phyloP scores from a whole-genome alignment of 768 basidiomycete species.

The Phylloporus sp. region DNA sequence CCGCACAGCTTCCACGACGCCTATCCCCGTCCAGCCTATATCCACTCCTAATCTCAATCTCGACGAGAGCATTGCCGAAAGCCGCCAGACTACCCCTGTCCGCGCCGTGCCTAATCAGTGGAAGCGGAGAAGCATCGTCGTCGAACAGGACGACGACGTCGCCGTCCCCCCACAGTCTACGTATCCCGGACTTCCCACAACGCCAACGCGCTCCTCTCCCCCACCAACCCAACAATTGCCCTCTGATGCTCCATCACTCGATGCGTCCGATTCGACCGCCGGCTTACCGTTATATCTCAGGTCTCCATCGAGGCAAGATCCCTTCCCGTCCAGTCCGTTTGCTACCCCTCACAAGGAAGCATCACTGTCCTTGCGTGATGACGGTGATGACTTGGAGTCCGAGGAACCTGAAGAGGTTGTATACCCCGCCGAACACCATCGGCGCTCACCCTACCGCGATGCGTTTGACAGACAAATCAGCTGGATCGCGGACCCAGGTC shows the following conservation, averaged over 20 bases:
- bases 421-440: constrained; percentile 53
- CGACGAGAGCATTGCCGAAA: constrained; percentile 28
- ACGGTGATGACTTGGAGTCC: constrained; percentile 43
- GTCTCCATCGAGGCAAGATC: constrained; percentile 51
- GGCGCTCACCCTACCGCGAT: constrained; percentile 47
- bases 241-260: constrained; percentile 48
- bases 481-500: constrained; percentile 74
- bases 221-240: constrained; percentile 34
- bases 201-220: constrained; percentile 38
- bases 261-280: constrained; percentile 41
- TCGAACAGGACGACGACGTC: constrained; percentile 67
- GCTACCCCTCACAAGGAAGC: constrained; percentile 65
- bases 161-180: constrained; percentile 36
- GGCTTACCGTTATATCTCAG: constrained; percentile 47
- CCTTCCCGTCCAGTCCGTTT: constrained; percentile 67
- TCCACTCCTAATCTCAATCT: constrained; percentile 24
- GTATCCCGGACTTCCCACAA: constrained; percentile 38
- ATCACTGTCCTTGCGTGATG: constrained; percentile 42
- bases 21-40: constrained; percentile 27
- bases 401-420: constrained; percentile 55
- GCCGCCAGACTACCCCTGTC: constrained; percentile 32
- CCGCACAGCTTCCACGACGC: constrained; percentile 27
- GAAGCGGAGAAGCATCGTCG: constrained; percentile 55
- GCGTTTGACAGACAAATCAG: constrained; percentile 57
- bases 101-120: constrained; percentile 37